Evolutionary conservation across 305 asterid genomes (phyloP).

Genomic region (Fraxinus angustifolia): DNA sequence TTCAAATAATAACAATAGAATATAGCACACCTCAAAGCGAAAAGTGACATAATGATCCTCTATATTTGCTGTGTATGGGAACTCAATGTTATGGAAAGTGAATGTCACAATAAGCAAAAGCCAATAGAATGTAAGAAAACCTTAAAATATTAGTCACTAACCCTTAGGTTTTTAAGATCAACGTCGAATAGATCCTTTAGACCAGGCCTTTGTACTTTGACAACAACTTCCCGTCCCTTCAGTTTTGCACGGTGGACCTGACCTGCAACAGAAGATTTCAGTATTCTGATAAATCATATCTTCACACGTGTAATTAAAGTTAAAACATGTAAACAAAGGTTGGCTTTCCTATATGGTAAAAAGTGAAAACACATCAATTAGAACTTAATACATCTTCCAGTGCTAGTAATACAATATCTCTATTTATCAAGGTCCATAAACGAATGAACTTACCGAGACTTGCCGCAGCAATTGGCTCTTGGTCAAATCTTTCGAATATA

Average conservation of each 20-base stretch:
- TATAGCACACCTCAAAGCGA: not conserved
- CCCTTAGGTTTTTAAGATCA: slow-evolving; percentile 84
- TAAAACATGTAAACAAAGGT: not conserved
- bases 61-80: not conserved
- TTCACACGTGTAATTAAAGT: not conserved
- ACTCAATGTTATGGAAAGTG: not conserved
- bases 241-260: slow-evolving; percentile 84
- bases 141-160: slow-evolving; percentile 27
- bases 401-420: not conserved
- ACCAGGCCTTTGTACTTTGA: slow-evolving; percentile 85
- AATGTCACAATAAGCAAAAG: not conserved
- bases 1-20: not conserved
- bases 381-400: not conserved
- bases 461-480: slow-evolving; percentile 93
- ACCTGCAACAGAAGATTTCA: slow-evolving; percentile 42
- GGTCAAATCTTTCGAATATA: slow-evolving; percentile 72
- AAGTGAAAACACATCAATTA: not conserved
- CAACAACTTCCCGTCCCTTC: slow-evolving; percentile 63
- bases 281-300: not conserved
- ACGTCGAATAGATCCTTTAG: slow-evolving; percentile 81
- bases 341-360: not conserved
- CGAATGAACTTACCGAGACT: slow-evolving; percentile 65
- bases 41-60: not conserved
- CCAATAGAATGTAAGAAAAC: slow-evolving; percentile 3
- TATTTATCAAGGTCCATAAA: slow-evolving; percentile 5